phyloP scores from a whole-genome alignment of 345 rosid species.

The Eucalyptus erythrocorys region DNA sequence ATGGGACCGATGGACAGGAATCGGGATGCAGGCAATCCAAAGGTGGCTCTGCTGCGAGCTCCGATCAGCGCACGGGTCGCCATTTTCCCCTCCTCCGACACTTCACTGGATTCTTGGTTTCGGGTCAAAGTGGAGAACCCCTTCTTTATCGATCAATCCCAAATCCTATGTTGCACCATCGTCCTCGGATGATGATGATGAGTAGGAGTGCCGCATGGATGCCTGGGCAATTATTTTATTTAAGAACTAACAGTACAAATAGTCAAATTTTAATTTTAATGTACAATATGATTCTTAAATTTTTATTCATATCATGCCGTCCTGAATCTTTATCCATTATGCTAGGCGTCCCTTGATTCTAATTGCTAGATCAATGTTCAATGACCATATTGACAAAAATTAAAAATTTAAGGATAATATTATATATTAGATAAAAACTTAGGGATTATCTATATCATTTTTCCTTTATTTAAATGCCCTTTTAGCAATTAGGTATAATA shows the following conservation, averaged over 20 bases:
- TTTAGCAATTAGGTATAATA: not conserved
- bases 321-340: accelerated
- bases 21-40: not conserved
- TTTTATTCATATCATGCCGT: not conserved
- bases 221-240: not conserved
- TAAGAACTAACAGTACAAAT: not conserved
- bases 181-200: not conserved
- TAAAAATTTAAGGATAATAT: not conserved
- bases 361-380: not conserved
- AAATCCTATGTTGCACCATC: not conserved
- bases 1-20: not conserved
- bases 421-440: accelerated
- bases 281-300: not conserved
- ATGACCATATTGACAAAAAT: not conserved
- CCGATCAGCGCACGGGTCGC: not conserved
- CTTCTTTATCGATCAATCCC: not conserved
- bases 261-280: not conserved
- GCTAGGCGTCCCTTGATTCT: not conserved
- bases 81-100: not conserved
- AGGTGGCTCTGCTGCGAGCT: not conserved
- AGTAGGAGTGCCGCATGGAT: not conserved
- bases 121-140: not conserved
- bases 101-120: not conserved
- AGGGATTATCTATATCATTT: not conserved
- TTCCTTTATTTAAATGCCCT: not conserved